Conservation (phyloP, 2,329 filamentous ascomycete species). For the Claviceps sorghi region DNA sequence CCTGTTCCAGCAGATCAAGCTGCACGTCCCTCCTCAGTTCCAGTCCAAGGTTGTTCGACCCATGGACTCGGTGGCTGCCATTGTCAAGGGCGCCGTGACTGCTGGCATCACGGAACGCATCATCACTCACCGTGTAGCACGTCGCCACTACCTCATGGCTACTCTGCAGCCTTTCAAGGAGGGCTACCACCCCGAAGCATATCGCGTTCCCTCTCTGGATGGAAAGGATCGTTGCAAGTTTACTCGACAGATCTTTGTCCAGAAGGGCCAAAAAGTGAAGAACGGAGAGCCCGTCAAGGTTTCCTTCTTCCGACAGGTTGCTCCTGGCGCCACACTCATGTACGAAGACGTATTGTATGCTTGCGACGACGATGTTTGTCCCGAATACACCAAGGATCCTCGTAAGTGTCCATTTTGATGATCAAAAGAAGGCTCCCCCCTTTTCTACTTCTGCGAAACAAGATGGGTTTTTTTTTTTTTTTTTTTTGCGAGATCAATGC, state of each 20-base stretch:
- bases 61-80: slow-evolving; percentile 97
- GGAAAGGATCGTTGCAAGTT: slow-evolving; percentile 98
- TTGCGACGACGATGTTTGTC: slow-evolving; percentile 94
- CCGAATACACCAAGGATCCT: slow-evolving; percentile 97
- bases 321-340: slow-evolving; percentile 93
- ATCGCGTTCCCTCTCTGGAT: slow-evolving; percentile 89
- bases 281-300: slow-evolving; percentile 98
- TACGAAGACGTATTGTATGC: slow-evolving; percentile 98
- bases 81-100: slow-evolving; percentile 95
- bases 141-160: slow-evolving; percentile 97
- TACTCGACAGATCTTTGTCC: slow-evolving; percentile 93
- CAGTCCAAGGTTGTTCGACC: slow-evolving; percentile 95
- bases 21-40: slow-evolving; percentile 95
- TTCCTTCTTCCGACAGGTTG: slow-evolving; percentile 95
- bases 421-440: no score
- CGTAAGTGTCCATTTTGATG: slow-evolving; percentile 48
- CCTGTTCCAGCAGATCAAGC: slow-evolving; percentile 97
- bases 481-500: slow-evolving; percentile 8
- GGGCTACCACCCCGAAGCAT: slow-evolving; percentile 94
- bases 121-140: slow-evolving; percentile 89
- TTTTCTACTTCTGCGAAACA: no score
- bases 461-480: no score
- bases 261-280: slow-evolving; percentile 97
- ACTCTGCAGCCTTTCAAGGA: slow-evolving; percentile 98
- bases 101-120: slow-evolving; percentile 95